Evolutionary conservation across 1,284 basidiomycete genomes (phyloP).

Genomic region (Ceratobasidium papillatum): DNA sequence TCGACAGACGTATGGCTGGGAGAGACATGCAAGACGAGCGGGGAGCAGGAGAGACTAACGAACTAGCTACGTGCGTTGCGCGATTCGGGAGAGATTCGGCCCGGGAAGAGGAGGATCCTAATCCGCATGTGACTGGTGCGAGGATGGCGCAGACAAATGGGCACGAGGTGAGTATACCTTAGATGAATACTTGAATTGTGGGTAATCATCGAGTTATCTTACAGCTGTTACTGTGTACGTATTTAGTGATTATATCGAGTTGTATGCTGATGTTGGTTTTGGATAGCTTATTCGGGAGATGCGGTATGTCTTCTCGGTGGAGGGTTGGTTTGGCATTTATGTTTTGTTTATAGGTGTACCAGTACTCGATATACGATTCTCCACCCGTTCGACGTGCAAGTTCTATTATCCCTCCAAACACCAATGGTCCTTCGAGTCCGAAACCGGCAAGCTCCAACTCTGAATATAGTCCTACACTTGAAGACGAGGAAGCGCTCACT

Average conservation of each 20-base stretch:
- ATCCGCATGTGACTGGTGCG: conserved; percentile 80
- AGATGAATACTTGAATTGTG: conserved; percentile 42
- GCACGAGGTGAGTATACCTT: conserved; percentile 69
- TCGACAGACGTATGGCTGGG: conserved; percentile 83
- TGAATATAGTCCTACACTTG: background rate
- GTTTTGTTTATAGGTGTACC: conserved; percentile 56
- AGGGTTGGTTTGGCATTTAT: background rate
- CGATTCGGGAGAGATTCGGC: conserved; percentile 71
- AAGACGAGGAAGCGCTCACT: conserved; percentile 34
- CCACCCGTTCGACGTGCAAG: conserved; percentile 53
- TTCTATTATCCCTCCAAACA: conserved; percentile 48
- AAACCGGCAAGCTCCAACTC: background rate
- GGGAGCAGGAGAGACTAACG: conserved; percentile 61
- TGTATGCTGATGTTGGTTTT: conserved; percentile 18
- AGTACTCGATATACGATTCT: conserved; percentile 80
- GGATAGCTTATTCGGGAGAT: conserved; percentile 77
- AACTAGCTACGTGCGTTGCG: conserved; percentile 81
- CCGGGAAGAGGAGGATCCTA: conserved; percentile 52
- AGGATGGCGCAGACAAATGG: conserved; percentile 79
- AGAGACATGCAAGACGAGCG: conserved; percentile 73
- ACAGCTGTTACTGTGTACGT: conserved; percentile 66
- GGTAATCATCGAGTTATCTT: background rate
- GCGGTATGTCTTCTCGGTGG: conserved; percentile 53
- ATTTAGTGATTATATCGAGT: conserved; percentile 48
- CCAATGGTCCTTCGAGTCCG: conserved; percentile 41